These are phyloP conservation scores for Backusella tarrabulga DNA, from an alignment of 192 early-diverging fungal genomes.

Conservation along the genomic window DNA sequence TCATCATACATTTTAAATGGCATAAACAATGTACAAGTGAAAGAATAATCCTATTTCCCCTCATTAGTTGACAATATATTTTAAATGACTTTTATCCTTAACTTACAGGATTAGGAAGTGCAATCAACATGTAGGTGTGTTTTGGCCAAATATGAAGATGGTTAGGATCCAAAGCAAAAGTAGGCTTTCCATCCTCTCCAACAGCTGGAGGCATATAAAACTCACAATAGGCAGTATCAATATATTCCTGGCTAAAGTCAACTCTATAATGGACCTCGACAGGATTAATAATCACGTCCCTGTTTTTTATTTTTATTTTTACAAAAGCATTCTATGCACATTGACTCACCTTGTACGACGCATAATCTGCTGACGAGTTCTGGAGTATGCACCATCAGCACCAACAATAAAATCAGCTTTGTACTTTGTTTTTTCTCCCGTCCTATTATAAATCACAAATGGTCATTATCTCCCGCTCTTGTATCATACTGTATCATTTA, in stretches of 20 bases:
- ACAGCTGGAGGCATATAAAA: slow-evolving; percentile 76
- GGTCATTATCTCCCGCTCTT: too few species aligned
- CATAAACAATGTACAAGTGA: slow-evolving; percentile 97
- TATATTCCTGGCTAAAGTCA: slow-evolving; percentile 87
- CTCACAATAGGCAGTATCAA: slow-evolving; percentile 91
- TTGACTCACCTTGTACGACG: slow-evolving; percentile 56
- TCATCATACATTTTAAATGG: slow-evolving; percentile 79
- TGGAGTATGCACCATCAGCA: slow-evolving; percentile 86
- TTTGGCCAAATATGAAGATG: slow-evolving; percentile 98
- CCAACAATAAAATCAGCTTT: slow-evolving; percentile 82
- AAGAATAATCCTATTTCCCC: slow-evolving; percentile 72
- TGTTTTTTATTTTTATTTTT: neutral
- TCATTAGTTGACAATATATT: neutral
- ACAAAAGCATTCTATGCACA: neutral
- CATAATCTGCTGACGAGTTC: slow-evolving; percentile 81
- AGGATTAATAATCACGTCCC: neutral
- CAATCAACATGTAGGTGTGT: slow-evolving; percentile 97
- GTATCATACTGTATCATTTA: slow-evolving; percentile 18
- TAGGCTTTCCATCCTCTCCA: slow-evolving; percentile 49
- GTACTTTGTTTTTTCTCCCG: slow-evolving; percentile 28
- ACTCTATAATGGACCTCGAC: slow-evolving; percentile 43
- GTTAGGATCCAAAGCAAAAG: slow-evolving; percentile 83
- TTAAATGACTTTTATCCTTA: neutral
- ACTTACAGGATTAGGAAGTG: slow-evolving; percentile 85
- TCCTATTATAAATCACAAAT: slow-evolving; percentile 17